Evolutionary conservation across 805 yeast species (phyloP).

Genomic region (Cephaloascus fragrans): DNA sequence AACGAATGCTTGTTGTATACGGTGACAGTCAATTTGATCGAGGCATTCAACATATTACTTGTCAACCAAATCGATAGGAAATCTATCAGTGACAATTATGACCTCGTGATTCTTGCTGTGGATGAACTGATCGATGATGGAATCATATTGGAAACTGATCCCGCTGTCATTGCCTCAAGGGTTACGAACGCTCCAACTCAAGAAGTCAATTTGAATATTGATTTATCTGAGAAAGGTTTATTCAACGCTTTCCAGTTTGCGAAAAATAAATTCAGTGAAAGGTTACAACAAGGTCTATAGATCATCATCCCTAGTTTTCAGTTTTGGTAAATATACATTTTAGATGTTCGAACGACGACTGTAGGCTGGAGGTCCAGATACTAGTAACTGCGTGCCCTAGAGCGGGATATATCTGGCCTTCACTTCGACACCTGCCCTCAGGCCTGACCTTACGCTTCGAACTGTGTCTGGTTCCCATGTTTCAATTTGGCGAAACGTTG

Average conservation of each 20-base stretch:
- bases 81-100: slow-evolving; percentile 73
- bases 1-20: slow-evolving; percentile 77
- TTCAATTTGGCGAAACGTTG: too few relatives aligned
- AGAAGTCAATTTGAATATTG: slow-evolving; percentile 55
- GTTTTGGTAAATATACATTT: too few relatives aligned
- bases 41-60: slow-evolving; percentile 71
- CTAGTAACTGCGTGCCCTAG: too few relatives aligned
- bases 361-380: too few relatives aligned
- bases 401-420: too few relatives aligned
- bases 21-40: slow-evolving; percentile 67
- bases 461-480: too few relatives aligned
- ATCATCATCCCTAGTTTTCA: too few relatives aligned
- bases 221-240: slow-evolving; percentile 65
- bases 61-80: slow-evolving; percentile 66
- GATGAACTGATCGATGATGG: slow-evolving; percentile 96
- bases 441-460: too few relatives aligned
- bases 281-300: slow-evolving; percentile 35
- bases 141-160: slow-evolving; percentile 81
- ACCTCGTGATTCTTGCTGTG: slow-evolving; percentile 73
- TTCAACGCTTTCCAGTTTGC: slow-evolving; percentile 85
- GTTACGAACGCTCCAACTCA: slow-evolving; percentile 80
- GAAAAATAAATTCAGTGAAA: slow-evolving; percentile 48
- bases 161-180: slow-evolving; percentile 77
- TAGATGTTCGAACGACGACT: too few relatives aligned
- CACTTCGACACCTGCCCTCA: too few relatives aligned